Percentiles rank a stretch among this genome's conserved stretches.
These are phyloP conservation scores for Fraxinus sp. DNA, from an alignment of 305 asterid genomes.

Conservation along the genomic window DNA sequence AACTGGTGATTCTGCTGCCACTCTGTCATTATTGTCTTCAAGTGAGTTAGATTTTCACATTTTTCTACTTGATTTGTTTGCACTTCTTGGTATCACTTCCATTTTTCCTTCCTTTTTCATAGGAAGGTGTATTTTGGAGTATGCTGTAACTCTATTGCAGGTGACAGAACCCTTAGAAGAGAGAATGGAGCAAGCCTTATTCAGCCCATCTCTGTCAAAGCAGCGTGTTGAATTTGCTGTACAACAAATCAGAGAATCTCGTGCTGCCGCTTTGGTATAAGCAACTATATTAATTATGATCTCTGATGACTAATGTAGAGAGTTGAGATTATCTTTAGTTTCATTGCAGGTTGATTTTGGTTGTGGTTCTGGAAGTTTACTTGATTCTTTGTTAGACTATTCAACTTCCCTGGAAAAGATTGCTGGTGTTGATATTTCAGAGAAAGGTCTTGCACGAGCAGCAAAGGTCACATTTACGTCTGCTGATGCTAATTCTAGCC, in stretches of 20 bases:
- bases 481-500: background rate
- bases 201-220: conserved; percentile 88
- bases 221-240: conserved; percentile 94
- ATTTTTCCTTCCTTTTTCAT: conserved; percentile 19
- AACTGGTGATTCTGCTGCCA: conserved; percentile 48
- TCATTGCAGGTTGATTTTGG: conserved; percentile 86
- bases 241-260: conserved; percentile 65
- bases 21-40: conserved; percentile 48
- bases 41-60: conserved; percentile 40
- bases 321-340: conserved; percentile 27
- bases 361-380: conserved; percentile 95
- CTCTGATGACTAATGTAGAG: conserved; percentile 15
- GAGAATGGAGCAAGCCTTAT: conserved; percentile 89
- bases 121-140: conserved; percentile 73
- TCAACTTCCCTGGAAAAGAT: conserved; percentile 77
- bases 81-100: background rate
- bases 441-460: conserved; percentile 73
- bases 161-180: conserved; percentile 89
- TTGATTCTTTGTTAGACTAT: conserved; percentile 76
- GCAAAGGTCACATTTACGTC: conserved; percentile 63
- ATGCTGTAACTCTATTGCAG: conserved; percentile 53
- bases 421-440: conserved; percentile 84
- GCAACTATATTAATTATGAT: conserved; percentile 24
- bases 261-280: conserved; percentile 70
- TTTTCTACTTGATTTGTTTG: conserved; percentile 12